Evolutionary conservation across 202 grass and related monocot species (phyloP).

Genomic region (Panicum hallii): DNA sequence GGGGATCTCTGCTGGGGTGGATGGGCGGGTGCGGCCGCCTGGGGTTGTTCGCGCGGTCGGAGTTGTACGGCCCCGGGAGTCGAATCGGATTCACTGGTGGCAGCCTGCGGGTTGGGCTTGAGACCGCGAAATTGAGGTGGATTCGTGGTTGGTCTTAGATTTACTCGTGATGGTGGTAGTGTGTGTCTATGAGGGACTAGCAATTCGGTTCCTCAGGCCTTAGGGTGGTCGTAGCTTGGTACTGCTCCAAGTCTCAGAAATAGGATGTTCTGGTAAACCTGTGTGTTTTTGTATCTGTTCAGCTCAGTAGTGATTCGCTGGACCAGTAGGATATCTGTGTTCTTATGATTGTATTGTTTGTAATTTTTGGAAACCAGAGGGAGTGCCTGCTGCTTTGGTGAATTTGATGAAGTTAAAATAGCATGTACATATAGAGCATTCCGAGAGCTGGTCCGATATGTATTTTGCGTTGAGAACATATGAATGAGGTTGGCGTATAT

Average conservation of each 20-base stretch:
- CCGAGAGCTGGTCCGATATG: not conserved
- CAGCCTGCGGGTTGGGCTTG: not conserved
- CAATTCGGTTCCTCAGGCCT: slow-evolving; percentile 14
- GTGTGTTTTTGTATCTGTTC: not conserved
- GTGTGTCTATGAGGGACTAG: not conserved
- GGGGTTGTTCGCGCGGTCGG: not conserved
- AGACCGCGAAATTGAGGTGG: slow-evolving; percentile 24
- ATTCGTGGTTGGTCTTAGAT: slow-evolving; percentile 10
- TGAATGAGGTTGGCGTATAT: not conserved
- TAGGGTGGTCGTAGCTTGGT: not conserved
- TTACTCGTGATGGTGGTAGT: not conserved
- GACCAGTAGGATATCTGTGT: not conserved
- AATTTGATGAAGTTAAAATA: not conserved
- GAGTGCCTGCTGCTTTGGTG: not conserved
- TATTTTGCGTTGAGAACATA: not conserved
- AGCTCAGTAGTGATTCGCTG: not conserved
- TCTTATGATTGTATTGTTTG: not conserved
- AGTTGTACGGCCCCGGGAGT: not conserved
- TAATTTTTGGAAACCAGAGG: not conserved
- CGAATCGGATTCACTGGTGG: not conserved
- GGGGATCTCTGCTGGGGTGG: not conserved
- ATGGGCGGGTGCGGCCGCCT: not conserved
- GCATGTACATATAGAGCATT: not conserved
- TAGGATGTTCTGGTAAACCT: not conserved
- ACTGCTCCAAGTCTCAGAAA: not conserved